Conservation (phyloP, 805 yeast species). For the Torulaspora quercuum region DNA sequence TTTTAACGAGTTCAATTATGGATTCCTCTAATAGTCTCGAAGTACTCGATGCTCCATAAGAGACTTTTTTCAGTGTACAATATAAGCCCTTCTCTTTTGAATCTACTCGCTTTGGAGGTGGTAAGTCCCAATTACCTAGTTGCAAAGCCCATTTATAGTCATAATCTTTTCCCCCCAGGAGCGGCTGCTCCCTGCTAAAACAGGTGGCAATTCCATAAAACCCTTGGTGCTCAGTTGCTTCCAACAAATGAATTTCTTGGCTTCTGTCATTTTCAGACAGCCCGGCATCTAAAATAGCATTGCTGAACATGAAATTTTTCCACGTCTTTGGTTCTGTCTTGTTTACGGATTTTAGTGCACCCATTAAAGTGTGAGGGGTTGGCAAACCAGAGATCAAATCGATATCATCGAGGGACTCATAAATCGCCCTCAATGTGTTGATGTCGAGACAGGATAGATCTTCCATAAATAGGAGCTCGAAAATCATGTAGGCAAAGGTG, state of each 20-base stretch:
- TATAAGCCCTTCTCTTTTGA: conserved; percentile 51
- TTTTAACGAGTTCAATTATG: conserved; percentile 8
- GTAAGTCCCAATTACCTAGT: conserved; percentile 71
- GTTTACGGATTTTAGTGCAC: conserved; percentile 46
- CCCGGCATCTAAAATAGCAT: conserved; percentile 54
- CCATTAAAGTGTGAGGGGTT: conserved; percentile 48
- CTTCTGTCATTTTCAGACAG: conserved; percentile 11
- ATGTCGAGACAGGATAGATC: conserved; percentile 12
- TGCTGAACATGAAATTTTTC: conserved; percentile 50
- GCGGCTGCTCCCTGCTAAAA: conserved; percentile 36
- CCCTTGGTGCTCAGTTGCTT: conserved; percentile 49
- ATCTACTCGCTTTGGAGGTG: conserved; percentile 40
- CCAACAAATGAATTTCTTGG: conserved; percentile 23
- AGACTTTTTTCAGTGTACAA: conserved; percentile 46
- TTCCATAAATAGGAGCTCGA: conserved; percentile 35
- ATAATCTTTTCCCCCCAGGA: conserved; percentile 22
- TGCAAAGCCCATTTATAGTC: conserved; percentile 71
- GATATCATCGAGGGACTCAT: conserved; percentile 52
- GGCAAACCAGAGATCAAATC: conserved; percentile 70
- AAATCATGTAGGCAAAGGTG: conserved; percentile 36
- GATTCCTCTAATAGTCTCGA: conserved; percentile 8
- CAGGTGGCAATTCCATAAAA: conserved; percentile 52
- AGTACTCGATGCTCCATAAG: conserved; percentile 13
- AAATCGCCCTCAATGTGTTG: conserved; percentile 37
- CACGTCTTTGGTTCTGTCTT: conserved; percentile 34